A percentile compares a stretch with the other conserved stretches of the same genome.
phyloP scores from a whole-genome alignment of 306 rosid species.

The Begonia peltatifolia region DNA sequence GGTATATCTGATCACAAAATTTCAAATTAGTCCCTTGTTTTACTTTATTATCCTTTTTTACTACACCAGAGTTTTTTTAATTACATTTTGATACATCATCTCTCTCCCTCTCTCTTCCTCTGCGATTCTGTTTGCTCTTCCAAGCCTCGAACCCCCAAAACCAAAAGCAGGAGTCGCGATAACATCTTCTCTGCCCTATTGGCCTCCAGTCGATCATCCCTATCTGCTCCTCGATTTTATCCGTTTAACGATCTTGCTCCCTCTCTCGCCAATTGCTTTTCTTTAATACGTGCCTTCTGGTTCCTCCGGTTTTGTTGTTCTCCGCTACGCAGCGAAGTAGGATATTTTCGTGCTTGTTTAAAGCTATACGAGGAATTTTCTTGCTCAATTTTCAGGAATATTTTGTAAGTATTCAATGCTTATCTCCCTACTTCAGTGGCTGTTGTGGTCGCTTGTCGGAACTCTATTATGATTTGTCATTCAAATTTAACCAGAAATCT shows the following conservation, averaged over 20 bases:
- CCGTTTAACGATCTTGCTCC: neutral
- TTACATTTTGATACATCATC: constrained; percentile 10
- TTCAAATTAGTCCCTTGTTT: no score
- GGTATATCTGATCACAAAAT: no score
- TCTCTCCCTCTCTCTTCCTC: constrained; percentile 10
- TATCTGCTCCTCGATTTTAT: neutral
- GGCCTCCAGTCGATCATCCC: constrained; percentile 1
- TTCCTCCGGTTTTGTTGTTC: constrained; percentile 7
- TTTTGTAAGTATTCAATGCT: neutral
- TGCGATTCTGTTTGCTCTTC: neutral
- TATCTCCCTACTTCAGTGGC: no score
- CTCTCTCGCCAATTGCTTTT: neutral
- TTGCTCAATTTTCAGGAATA: constrained; percentile 7
- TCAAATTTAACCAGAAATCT: no score
- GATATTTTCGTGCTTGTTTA: constrained; percentile 10
- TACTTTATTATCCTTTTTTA: neutral
- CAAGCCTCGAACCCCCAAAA: neutral
- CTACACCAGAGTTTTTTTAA: constrained; percentile 3
- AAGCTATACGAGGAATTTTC: constrained; percentile 11
- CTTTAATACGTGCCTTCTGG: constrained; percentile 11
- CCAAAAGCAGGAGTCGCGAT: neutral
- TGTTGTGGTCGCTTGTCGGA: no score
- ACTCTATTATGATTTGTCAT: no score
- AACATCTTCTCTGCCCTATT: neutral
- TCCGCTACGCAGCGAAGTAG: constrained; percentile 2